These are phyloP conservation scores for Cercospora sojina DNA, from an alignment of 2,329 filamentous ascomycete genomes.

Conservation along the genomic window DNA sequence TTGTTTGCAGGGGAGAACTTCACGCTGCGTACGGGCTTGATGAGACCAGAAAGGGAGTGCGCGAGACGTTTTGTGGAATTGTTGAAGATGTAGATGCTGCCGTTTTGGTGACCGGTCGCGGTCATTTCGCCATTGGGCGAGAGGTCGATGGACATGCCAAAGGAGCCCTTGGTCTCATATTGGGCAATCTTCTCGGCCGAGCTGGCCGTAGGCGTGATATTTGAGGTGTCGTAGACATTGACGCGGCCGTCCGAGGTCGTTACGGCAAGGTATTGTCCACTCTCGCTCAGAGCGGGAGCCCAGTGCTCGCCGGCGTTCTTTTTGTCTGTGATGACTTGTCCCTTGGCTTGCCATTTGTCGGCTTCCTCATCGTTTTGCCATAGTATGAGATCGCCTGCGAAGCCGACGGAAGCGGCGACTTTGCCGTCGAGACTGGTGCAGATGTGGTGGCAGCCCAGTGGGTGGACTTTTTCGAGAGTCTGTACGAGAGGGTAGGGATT, in stretches of 20 bases:
- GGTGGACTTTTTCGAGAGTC: slow-evolving; percentile 75
- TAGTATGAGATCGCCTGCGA: slow-evolving; percentile 82
- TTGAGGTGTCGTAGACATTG: slow-evolving; percentile 74
- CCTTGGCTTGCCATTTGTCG: slow-evolving; percentile 53
- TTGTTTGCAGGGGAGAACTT: slow-evolving; percentile 84
- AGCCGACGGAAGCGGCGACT: slow-evolving; percentile 78
- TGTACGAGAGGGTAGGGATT: slow-evolving; percentile 71
- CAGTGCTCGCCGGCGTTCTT: slow-evolving; percentile 69
- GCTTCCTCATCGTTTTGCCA: slow-evolving; percentile 61
- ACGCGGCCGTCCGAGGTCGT: slow-evolving; percentile 86
- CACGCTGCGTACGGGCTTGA: slow-evolving; percentile 80
- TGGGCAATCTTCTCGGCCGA: slow-evolving; percentile 63
- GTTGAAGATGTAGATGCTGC: slow-evolving; percentile 90
- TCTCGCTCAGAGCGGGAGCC: slow-evolving; percentile 81
- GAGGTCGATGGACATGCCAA: slow-evolving; percentile 84
- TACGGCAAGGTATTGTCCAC: slow-evolving; percentile 80
- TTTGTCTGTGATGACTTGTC: slow-evolving; percentile 41
- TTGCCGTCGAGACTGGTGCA: slow-evolving; percentile 67
- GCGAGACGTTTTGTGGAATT: slow-evolving; percentile 82
- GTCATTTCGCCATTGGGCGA: slow-evolving; percentile 77
- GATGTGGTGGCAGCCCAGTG: slow-evolving; percentile 88
- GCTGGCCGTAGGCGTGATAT: slow-evolving; percentile 39
- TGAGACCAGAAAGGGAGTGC: slow-evolving; percentile 84
- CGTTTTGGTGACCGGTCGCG: slow-evolving; percentile 89
- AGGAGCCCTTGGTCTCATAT: slow-evolving; percentile 90